Percentiles rank a stretch among this genome's conserved stretches.
These are phyloP conservation scores for Penicillium dipodomyicola DNA, from an alignment of 495 filamentous ascomycete genomes.

Conservation along the genomic window DNA sequence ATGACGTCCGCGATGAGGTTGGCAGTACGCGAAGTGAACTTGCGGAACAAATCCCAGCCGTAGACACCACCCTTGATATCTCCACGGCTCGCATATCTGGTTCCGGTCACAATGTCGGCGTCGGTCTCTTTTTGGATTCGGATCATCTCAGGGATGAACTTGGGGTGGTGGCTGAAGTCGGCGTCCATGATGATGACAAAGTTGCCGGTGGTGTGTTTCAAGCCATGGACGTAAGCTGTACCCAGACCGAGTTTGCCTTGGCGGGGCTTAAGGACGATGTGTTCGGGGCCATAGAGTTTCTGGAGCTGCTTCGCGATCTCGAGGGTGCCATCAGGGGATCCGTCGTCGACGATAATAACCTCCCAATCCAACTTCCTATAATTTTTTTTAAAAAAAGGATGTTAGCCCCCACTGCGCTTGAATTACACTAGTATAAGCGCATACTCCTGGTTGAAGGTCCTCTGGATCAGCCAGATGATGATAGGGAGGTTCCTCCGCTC, in stretches of 20 bases:
- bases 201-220: slow-evolving; percentile 83
- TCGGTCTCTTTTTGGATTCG: slow-evolving; percentile 62
- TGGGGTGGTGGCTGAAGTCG: slow-evolving; percentile 97
- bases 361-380: slow-evolving; percentile 92
- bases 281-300: slow-evolving; percentile 69
- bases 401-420: neutral
- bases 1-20: slow-evolving; percentile 96
- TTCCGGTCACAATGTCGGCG: slow-evolving; percentile 96
- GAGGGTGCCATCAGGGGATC: slow-evolving; percentile 93
- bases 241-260: slow-evolving; percentile 93
- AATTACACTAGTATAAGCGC: neutral
- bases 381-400: neutral
- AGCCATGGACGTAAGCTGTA: slow-evolving; percentile 93
- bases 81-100: slow-evolving; percentile 72
- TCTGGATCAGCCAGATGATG: slow-evolving; percentile 87
- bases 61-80: slow-evolving; percentile 79
- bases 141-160: slow-evolving; percentile 92
- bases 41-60: slow-evolving; percentile 96
- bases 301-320: slow-evolving; percentile 85
- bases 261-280: slow-evolving; percentile 80
- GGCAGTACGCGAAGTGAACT: slow-evolving; percentile 83
- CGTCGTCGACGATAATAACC: slow-evolving; percentile 95
- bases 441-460: slow-evolving; percentile 77
- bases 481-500: slow-evolving; percentile 96
- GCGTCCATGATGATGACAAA: slow-evolving; percentile 99